phyloP scores from a whole-genome alignment of 169 alveolate species.

The Neospora caninum region DNA sequence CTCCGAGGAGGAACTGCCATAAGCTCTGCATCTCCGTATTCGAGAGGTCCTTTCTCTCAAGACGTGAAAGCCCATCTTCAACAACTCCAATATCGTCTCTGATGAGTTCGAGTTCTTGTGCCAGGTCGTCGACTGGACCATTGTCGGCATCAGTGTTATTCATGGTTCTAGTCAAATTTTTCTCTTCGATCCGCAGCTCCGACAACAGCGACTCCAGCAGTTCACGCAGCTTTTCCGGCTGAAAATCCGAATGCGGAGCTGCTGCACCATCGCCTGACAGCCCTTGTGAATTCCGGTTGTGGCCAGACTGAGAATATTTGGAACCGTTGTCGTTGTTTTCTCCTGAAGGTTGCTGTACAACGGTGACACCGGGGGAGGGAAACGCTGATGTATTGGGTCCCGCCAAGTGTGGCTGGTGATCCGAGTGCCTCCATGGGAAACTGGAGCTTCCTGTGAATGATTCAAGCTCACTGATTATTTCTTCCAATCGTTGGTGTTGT shows the following conservation, averaged over 20 bases:
- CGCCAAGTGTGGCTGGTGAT: not conserved
- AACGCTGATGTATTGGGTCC: not conserved
- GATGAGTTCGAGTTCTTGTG: not conserved
- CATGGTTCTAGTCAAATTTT: not conserved
- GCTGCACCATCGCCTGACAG: not conserved
- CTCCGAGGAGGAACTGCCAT: conserved; percentile 17
- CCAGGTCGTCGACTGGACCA: not conserved
- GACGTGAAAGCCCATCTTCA: conserved; percentile 27
- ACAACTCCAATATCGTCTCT: not conserved
- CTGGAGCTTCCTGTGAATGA: not conserved
- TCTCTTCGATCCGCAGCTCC: not conserved
- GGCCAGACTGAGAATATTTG: not conserved
- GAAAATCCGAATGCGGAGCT: not conserved
- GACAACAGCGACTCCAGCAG: not conserved
- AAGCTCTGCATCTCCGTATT: not conserved
- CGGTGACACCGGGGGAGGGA: not conserved
- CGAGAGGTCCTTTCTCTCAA: not conserved
- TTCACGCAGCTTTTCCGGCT: not conserved
- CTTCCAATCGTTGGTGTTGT: not conserved
- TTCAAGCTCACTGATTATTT: not conserved
- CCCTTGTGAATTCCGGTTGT: not conserved
- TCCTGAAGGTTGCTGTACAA: not conserved
- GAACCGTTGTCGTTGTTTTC: not conserved
- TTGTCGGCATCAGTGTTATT: not conserved
- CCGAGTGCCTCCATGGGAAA: no score